Base-by-base conservation (phyloP, 371 early-diverging fungal species). In the Homolaphlyctis polyrhiza region DNA sequence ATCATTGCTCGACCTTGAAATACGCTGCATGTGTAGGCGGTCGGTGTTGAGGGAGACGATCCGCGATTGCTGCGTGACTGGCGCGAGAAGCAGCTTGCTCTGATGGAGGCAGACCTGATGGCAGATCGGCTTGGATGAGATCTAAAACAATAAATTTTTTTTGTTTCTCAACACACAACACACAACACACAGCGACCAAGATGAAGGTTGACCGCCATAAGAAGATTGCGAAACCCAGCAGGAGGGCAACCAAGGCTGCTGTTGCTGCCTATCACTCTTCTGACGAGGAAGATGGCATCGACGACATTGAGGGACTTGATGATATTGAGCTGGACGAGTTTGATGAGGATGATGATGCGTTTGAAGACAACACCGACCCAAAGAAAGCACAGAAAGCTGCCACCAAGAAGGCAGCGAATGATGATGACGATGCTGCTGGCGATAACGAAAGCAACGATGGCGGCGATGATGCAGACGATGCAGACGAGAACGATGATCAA, bases 1-100 rank as follows among this genome's bases (percentile, higher is more conserved):
- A 54, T 57, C 32, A 45, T 34, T 49, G 3, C 35, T 18, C 36
- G 23, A 18, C n/a, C n/a, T n/a, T n/a, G n/a, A n/a, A n/a, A n/a
- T n/a, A n/a, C n/a, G n/a, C n/a, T n/a, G n/a, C n/a, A n/a, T 3
- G 47, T 54, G 33, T 18, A 78, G 76, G 87, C 77, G 8, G 58
- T 95, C 52, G 91, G 89, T 23, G 87, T 96, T 55, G 97, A 97
- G 73, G 95, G 93, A 25, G 94, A 91, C 35, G 97, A 97, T 71
- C 79, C 89, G 29, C 87, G 97, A 54, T n/a, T 80, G 63, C 21
- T 65, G 59, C 69, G 62, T 47, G 78, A 80, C 60, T 73, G 64
- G 59, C 62, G 80, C 18, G 59, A 59, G 39, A 66, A 66, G 45
- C 73, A 74, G 55, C 52, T 60, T 23, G 65, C 74, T 55, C 23